These are phyloP conservation scores for Posidonia oceanica DNA, from an alignment of 116 monocot genomes.

Conservation along the genomic window DNA sequence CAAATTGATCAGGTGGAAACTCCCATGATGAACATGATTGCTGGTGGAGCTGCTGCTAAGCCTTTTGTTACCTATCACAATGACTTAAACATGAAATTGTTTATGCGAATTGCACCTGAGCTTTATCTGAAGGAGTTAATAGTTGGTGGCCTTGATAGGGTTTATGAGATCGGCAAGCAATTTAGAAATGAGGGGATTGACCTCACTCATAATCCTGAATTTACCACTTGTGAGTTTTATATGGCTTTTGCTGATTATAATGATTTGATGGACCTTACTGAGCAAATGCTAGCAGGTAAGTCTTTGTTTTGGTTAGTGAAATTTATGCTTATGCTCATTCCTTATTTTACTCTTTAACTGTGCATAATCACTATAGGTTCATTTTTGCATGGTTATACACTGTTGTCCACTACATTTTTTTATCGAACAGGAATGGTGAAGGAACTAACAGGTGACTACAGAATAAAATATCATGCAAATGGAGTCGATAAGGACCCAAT, in stretches of 20 bases:
- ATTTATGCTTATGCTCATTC: too few species aligned
- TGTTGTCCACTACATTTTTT: neutral
- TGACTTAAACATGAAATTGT: constrained; percentile 86
- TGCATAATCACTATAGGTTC: neutral
- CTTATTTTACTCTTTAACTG: too few species aligned
- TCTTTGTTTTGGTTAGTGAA: neutral
- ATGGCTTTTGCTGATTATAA: constrained; percentile 99
- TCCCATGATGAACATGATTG: constrained; percentile 98
- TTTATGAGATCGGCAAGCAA: constrained; percentile 98
- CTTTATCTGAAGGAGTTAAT: constrained; percentile 81
- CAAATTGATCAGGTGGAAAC: constrained; percentile 66
- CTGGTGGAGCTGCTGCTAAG: constrained; percentile 94
- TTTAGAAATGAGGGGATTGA: constrained; percentile 97
- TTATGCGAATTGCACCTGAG: constrained; percentile 92
- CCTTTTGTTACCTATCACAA: constrained; percentile 97
- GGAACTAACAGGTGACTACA: constrained; percentile 89
- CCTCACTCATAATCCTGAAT: constrained; percentile 97
- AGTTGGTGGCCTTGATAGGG: constrained; percentile 80
- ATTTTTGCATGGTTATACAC: neutral
- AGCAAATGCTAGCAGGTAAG: constrained; percentile 77
- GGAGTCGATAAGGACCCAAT: constrained; percentile 78
- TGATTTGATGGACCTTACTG: constrained; percentile 86
- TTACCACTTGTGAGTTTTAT: constrained; percentile 96
- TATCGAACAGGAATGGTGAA: constrained; percentile 61
- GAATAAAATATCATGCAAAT: constrained; percentile 82